A percentile compares a stretch with the other conserved stretches of the same genome.
phyloP scores from a whole-genome alignment of 768 basidiomycete species.

The Psilocybe cubensis region DNA sequence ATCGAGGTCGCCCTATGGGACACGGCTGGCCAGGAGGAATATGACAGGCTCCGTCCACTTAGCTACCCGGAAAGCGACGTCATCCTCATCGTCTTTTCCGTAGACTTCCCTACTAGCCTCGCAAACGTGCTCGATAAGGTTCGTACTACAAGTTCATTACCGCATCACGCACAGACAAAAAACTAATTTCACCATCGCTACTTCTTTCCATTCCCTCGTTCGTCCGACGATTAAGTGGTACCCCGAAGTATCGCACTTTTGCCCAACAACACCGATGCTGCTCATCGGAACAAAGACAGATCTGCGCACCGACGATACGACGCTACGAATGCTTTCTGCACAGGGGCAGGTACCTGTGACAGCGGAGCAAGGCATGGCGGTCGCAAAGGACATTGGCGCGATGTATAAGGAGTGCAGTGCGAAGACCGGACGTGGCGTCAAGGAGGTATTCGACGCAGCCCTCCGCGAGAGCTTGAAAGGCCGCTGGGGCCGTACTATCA shows the following conservation, averaged over 20 bases:
- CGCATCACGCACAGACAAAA: background rate
- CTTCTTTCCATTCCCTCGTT: too few relatives aligned
- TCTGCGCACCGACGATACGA: slow-evolving; percentile 83
- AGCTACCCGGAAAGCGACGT: slow-evolving; percentile 90
- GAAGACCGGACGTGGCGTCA: slow-evolving; percentile 88
- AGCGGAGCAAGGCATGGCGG: slow-evolving; percentile 77
- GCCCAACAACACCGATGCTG: slow-evolving; percentile 86
- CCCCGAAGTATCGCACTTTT: slow-evolving; percentile 92
- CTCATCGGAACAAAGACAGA: slow-evolving; percentile 95
- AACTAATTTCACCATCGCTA: slow-evolving; percentile 7
- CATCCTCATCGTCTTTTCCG: slow-evolving; percentile 92
- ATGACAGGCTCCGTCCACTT: slow-evolving; percentile 84
- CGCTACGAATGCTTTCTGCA: slow-evolving; percentile 85
- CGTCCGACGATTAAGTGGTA: too few relatives aligned
- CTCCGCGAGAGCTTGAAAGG: slow-evolving; percentile 88
- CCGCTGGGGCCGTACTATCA: slow-evolving; percentile 73
- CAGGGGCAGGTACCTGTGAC: slow-evolving; percentile 87
- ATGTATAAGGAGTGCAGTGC: slow-evolving; percentile 94
- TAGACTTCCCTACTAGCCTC: slow-evolving; percentile 91
- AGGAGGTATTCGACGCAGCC: slow-evolving; percentile 90
- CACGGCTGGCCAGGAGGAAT: slow-evolving; percentile 97
- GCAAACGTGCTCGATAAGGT: slow-evolving; percentile 93
- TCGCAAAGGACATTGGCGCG: slow-evolving; percentile 93
- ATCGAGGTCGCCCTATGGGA: slow-evolving; percentile 99
- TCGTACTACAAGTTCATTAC: slow-evolving; percentile 25